phyloP scores from a whole-genome alignment of 2,329 filamentous ascomycete species.

The Cladosporium sp. region DNA sequence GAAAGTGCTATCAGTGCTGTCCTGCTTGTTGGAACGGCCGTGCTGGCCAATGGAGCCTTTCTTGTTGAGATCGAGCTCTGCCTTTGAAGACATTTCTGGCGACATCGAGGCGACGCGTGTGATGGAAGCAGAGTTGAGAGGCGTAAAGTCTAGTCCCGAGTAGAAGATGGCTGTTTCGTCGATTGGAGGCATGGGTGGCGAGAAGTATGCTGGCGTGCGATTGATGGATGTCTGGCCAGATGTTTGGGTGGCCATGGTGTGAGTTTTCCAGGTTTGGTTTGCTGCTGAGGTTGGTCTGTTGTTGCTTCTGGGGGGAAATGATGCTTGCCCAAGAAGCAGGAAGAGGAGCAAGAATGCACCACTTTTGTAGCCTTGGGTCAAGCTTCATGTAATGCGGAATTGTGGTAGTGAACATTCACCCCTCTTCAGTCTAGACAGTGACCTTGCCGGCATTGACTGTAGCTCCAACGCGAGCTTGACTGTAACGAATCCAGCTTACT shows the following conservation, averaged over 20 bases:
- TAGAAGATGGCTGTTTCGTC: not conserved
- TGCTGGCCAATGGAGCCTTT: not conserved
- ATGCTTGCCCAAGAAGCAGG: not conserved
- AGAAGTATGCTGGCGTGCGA: not conserved
- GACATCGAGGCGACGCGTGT: constrained; percentile 8
- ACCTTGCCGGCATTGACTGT: not conserved
- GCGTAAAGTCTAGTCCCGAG: not conserved
- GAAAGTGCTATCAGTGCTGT: not conserved
- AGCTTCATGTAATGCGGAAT: not conserved
- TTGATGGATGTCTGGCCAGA: not conserved
- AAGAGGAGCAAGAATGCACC: not conserved
- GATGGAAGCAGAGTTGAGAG: not conserved
- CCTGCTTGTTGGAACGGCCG: not conserved
- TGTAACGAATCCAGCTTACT: not conserved
- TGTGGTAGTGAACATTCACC: not conserved
- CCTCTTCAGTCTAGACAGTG: not conserved
- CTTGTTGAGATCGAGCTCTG: not conserved
- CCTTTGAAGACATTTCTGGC: not conserved
- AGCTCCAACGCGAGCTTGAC: not conserved
- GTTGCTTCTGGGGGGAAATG: not conserved
- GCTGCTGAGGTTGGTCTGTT: not conserved
- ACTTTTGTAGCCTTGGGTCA: not conserved
- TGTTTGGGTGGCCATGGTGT: not conserved
- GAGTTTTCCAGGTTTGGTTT: not conserved
- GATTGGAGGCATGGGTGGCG: not conserved